Conservation (phyloP, 1,284 basidiomycete genomes). For the Trametes hirsuta region DNA sequence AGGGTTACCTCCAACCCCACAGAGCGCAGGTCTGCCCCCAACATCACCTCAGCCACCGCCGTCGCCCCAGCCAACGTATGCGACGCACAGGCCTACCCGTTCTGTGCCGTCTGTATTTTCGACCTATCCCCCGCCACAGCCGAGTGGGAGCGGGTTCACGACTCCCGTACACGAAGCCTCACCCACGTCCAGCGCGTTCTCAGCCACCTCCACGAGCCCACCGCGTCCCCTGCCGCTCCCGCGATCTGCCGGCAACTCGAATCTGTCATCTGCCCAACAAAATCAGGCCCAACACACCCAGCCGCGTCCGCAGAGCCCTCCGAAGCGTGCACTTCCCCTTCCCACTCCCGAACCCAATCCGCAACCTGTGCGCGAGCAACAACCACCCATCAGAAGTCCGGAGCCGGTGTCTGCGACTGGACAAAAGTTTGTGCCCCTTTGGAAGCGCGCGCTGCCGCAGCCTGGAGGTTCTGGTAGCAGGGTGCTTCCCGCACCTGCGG, state of each 20-base stretch:
- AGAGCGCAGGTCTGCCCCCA: constrained; percentile 1
- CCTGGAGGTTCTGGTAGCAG: constrained; percentile 15
- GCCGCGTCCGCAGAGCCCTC: constrained; percentile 24
- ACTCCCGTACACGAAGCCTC: not conserved
- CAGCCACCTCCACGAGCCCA: constrained; percentile 17
- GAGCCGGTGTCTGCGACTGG: constrained; percentile 21
- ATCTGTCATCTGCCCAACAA: constrained; percentile 21
- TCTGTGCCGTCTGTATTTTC: constrained; percentile 20
- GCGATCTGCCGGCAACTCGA: constrained; percentile 26
- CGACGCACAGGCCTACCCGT: constrained; percentile 22
- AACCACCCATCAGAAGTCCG: constrained; percentile 3
- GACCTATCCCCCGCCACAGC: not conserved
- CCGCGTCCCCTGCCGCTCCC: constrained; percentile 31
- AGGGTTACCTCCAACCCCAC: constrained; percentile 9
- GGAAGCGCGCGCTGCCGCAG: constrained; percentile 35
- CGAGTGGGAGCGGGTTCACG: constrained; percentile 2
- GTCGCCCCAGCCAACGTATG: constrained; percentile 17
- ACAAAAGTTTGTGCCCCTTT: constrained; percentile 36
- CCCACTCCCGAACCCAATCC: not conserved
- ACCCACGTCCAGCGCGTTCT: constrained; percentile 15
- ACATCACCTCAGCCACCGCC: constrained; percentile 4
- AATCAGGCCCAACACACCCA: not conserved
- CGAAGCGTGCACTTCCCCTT: constrained; percentile 21
- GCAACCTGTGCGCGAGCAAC: not conserved
- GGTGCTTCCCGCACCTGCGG: constrained; percentile 1